A percentile compares a stretch with the other conserved stretches of the same genome.
phyloP scores from a whole-genome alignment of 495 filamentous ascomycete species.

The Xylaria intraflava region DNA sequence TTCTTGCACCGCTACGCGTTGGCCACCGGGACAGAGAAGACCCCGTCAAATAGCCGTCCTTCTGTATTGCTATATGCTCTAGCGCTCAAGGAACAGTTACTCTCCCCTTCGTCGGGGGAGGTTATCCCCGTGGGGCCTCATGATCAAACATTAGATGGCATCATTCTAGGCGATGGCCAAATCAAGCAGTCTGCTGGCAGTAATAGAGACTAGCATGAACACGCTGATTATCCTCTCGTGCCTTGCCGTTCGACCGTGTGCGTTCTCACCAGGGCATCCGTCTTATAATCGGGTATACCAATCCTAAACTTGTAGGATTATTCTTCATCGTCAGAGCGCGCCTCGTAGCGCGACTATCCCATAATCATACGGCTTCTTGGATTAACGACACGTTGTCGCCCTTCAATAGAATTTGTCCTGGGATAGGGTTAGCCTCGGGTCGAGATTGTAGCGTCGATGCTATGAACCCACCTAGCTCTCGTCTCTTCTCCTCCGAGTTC shows the following conservation, averaged over 20 bases:
- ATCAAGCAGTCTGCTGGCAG: constrained; percentile 30
- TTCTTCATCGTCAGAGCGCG: background rate
- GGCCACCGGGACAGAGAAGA: constrained; percentile 36
- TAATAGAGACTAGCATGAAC: constrained; percentile 18
- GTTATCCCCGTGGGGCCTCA: constrained; percentile 56
- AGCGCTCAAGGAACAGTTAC: constrained; percentile 80
- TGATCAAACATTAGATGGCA: constrained; percentile 42
- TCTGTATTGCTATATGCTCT: constrained; percentile 67
- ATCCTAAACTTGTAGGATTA: background rate
- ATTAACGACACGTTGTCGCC: constrained; percentile 97
- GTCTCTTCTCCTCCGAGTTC: constrained; percentile 64
- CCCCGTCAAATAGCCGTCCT: constrained; percentile 47
- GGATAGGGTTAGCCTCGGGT: constrained; percentile 3
- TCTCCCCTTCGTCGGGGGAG: constrained; percentile 45
- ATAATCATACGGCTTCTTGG: constrained; percentile 44
- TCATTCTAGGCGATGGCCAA: constrained; percentile 42
- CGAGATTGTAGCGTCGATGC: background rate
- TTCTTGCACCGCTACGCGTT: constrained; percentile 69
- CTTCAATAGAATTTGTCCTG: constrained; percentile 94
- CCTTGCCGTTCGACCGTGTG: background rate
- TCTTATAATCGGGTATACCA: background rate
- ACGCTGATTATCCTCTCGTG: constrained; percentile 1
- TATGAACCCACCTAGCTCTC: constrained; percentile 65
- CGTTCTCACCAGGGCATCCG: background rate
- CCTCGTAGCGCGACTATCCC: background rate